Percentiles rank a stretch among this genome's conserved stretches.
Conservation (phyloP, 306 rosid genomes). For the Psophocarpus tetragonolobus region DNA sequence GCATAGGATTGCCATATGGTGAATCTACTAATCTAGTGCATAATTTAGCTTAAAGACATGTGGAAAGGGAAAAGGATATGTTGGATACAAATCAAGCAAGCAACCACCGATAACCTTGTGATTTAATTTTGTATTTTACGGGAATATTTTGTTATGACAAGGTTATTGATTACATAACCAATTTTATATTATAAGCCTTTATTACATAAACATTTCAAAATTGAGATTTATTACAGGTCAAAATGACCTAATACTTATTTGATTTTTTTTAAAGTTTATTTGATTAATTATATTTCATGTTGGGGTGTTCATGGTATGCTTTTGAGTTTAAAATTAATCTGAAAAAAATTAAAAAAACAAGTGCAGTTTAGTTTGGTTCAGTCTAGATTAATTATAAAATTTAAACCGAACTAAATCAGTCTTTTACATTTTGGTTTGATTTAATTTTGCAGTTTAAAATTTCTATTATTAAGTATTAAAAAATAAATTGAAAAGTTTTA, state of each 20-base stretch:
- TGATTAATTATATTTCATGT: background rate
- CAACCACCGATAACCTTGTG: background rate
- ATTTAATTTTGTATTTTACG: background rate
- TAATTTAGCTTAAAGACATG: background rate
- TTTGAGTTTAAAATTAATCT: too few relatives aligned
- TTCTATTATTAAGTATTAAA: too few relatives aligned
- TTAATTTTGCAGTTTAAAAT: too few relatives aligned
- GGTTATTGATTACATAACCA: background rate
- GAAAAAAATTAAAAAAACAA: too few relatives aligned
- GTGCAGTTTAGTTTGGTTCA: too few relatives aligned
- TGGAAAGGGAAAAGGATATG: background rate
- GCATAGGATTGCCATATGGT: background rate
- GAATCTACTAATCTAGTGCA: background rate
- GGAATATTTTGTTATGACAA: background rate
- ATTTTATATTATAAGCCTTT: background rate
- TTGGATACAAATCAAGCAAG: background rate
- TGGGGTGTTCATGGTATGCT: too few relatives aligned
- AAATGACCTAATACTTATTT: background rate
- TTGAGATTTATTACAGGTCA: background rate
- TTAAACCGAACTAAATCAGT: too few relatives aligned
- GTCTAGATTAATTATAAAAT: too few relatives aligned
- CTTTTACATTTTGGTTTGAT: too few relatives aligned
- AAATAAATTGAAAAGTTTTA: too few relatives aligned
- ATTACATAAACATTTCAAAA: background rate
- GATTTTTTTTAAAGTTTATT: too few relatives aligned